Percentiles rank a stretch among this genome's conserved stretches.
phyloP scores from a whole-genome alignment of 2,329 filamentous ascomycete species.

The Diaporthe eres region DNA sequence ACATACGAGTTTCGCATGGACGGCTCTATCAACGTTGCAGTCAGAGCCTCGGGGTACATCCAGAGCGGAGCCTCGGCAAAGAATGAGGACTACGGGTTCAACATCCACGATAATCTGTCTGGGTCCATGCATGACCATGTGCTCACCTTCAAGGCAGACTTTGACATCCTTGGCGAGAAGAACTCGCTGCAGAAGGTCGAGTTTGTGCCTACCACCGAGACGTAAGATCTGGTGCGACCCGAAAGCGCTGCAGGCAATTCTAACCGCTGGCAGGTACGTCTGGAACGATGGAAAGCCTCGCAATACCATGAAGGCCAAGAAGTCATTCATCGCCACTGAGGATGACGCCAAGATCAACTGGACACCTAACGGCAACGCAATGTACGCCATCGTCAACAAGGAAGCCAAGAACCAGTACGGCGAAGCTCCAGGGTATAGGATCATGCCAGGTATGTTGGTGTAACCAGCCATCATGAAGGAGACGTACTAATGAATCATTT shows the following conservation, averaged over 20 bases:
- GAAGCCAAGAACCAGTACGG: conserved; percentile 62
- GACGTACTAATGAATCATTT: not conserved
- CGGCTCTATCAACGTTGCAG: conserved; percentile 53
- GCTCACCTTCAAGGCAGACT: conserved; percentile 57
- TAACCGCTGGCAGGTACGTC: not conserved
- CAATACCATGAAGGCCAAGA: conserved; percentile 2
- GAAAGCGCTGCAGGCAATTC: not conserved
- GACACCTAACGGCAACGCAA: conserved; percentile 58
- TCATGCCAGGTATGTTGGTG: conserved; percentile 52
- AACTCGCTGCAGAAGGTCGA: conserved; percentile 53
- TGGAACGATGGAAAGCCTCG: conserved; percentile 2
- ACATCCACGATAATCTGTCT: conserved; percentile 50
- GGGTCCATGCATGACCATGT: conserved; percentile 56
- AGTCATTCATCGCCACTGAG: conserved; percentile 1
- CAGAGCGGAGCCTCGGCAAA: conserved; percentile 51
- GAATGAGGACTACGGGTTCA: conserved; percentile 51
- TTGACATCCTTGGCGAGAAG: conserved; percentile 53
- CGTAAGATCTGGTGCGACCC: not conserved
- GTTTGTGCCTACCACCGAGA: conserved; percentile 40
- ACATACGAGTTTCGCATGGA: conserved; percentile 52
- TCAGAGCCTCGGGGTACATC: conserved; percentile 55
- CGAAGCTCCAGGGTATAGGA: conserved; percentile 62
- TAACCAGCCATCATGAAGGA: fast-evolving
- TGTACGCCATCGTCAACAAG: conserved; percentile 61
- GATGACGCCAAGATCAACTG: conserved; percentile 50